Conservation (phyloP, 371 early-diverging fungal species). For the Rhizopus arrhizus region DNA sequence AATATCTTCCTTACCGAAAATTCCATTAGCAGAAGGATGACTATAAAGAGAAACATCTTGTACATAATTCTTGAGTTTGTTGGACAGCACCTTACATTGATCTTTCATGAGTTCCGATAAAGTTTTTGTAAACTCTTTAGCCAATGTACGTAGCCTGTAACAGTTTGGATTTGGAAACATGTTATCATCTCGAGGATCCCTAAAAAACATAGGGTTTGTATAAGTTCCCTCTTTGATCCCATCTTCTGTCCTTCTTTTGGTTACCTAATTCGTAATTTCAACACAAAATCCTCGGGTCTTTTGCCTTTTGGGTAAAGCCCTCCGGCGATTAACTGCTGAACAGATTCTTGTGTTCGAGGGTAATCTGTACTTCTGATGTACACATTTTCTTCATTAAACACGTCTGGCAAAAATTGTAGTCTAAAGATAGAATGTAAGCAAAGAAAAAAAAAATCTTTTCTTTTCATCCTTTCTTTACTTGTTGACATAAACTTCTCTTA, state of each 20-base stretch:
- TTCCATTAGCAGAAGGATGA: slow-evolving; percentile 55
- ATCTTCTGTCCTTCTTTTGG: not conserved
- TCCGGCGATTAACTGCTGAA: slow-evolving; percentile 67
- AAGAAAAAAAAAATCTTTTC: no score
- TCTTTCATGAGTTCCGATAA: slow-evolving; percentile 38
- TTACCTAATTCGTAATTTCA: slow-evolving; percentile 51
- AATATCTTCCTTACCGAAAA: slow-evolving; percentile 36
- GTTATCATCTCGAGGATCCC: slow-evolving; percentile 47
- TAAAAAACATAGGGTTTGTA: slow-evolving; percentile 8
- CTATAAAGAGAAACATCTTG: slow-evolving; percentile 43
- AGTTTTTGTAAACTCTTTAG: slow-evolving; percentile 38
- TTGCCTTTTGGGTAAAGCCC: slow-evolving; percentile 65
- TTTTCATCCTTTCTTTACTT: slow-evolving; percentile 28
- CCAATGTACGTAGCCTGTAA: slow-evolving; percentile 35
- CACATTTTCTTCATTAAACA: slow-evolving; percentile 42
- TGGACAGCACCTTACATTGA: slow-evolving; percentile 30
- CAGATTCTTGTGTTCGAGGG: slow-evolving; percentile 72
- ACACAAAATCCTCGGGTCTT: slow-evolving; percentile 26
- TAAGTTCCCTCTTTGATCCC: not conserved
- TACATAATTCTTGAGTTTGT: slow-evolving; percentile 38
- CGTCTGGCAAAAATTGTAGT: slow-evolving; percentile 46
- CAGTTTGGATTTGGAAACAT: slow-evolving; percentile 54
- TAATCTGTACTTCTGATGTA: slow-evolving; percentile 73
- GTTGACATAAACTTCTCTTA: slow-evolving; percentile 70
- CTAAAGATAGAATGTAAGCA: slow-evolving; percentile 31